These are phyloP conservation scores for Mucor circinelloides DNA, from an alignment of 371 early-diverging fungal genomes.

Conservation along the genomic window DNA sequence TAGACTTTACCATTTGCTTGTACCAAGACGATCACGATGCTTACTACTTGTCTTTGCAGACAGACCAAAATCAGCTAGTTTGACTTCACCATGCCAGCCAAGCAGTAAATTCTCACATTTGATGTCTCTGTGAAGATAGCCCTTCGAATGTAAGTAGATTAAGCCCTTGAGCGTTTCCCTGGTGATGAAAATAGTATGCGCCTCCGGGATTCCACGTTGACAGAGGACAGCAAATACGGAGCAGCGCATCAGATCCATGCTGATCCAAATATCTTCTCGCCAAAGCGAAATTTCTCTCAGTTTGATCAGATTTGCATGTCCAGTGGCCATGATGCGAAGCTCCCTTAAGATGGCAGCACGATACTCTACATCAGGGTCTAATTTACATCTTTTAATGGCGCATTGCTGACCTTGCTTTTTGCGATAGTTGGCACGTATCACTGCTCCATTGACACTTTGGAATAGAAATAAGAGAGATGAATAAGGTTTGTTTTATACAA, in stretches of 20 bases:
- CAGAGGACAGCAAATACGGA: constrained; percentile 52
- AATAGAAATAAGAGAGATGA: background rate
- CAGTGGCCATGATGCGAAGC: constrained; percentile 47
- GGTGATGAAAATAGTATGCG: constrained; percentile 39
- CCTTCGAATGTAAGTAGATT: constrained; percentile 86
- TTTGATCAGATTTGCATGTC: constrained; percentile 42
- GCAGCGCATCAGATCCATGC: constrained; percentile 55
- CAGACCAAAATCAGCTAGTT: constrained; percentile 68
- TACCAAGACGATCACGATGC: constrained; percentile 91
- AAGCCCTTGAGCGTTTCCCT: constrained; percentile 70
- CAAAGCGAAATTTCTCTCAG: constrained; percentile 44
- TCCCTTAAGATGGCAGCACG: constrained; percentile 51
- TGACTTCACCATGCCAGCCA: constrained; percentile 90
- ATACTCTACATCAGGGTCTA: constrained; percentile 48
- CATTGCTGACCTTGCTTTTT: constrained; percentile 35
- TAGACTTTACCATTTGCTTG: constrained; percentile 76
- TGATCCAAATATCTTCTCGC: constrained; percentile 51
- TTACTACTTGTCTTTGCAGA: constrained; percentile 36
- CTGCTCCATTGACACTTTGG: constrained; percentile 52
- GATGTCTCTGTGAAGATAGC: constrained; percentile 96
- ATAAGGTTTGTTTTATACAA: background rate
- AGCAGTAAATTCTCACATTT: constrained; percentile 97
- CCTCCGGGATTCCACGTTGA: constrained; percentile 52
- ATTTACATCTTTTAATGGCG: constrained; percentile 49
- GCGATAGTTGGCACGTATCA: constrained; percentile 41